phyloP scores from a whole-genome alignment of 192 early-diverging fungal species.

The Podochytrium sp. region DNA sequence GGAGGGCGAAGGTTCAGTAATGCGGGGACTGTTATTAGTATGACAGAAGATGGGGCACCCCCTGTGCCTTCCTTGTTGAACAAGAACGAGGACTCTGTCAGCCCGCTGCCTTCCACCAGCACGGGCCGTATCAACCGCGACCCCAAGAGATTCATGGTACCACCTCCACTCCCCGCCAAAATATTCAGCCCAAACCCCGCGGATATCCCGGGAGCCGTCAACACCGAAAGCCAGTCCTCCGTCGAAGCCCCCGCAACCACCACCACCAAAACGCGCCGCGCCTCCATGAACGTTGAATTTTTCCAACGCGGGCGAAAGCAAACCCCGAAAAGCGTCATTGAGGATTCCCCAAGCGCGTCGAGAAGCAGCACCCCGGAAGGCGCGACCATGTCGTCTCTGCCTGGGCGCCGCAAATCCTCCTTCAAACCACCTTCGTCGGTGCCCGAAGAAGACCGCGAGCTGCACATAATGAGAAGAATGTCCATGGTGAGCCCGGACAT shows the following conservation, averaged over 20 bases:
- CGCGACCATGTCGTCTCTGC: not conserved
- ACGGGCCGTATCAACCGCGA: not conserved
- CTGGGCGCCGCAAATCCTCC: constrained; percentile 2
- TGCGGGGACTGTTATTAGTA: constrained; percentile 6
- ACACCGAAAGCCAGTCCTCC: not conserved
- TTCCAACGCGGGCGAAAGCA: not conserved
- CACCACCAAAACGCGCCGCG: not conserved
- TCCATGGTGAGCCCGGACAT: constrained; percentile 48
- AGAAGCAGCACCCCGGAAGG: not conserved
- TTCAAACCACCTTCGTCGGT: not conserved
- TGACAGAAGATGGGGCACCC: not conserved
- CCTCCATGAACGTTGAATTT: not conserved
- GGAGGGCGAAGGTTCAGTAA: constrained; percentile 16
- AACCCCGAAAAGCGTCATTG: not conserved
- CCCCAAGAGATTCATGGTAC: constrained; percentile 18
- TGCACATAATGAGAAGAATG: constrained; percentile 42
- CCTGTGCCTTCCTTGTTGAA: not conserved
- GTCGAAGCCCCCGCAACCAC: not conserved
- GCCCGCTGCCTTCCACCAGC: not conserved
- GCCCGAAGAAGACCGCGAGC: constrained; percentile 28
- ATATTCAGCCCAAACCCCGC: not conserved
- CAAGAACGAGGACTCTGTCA: not conserved
- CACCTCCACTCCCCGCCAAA: constrained; percentile 19
- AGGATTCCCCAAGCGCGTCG: constrained; percentile 13
- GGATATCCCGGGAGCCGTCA: not conserved